Evolutionary conservation across 2,329 filamentous ascomycete genomes (phyloP).

Genomic region (Talaromyces sp.): DNA sequence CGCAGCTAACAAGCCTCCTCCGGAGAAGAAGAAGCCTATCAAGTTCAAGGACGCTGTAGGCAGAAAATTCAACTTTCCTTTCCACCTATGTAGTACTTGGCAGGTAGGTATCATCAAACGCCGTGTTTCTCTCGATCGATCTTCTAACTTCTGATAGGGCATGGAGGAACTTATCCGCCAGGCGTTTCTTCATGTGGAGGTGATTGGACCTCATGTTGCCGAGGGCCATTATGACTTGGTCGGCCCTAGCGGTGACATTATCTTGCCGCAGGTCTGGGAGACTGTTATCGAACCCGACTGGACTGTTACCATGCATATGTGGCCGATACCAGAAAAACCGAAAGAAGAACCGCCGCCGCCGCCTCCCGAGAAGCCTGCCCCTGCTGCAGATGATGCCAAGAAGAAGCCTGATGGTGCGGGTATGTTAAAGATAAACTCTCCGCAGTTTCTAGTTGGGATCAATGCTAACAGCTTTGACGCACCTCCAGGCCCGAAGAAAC

Average conservation of each 20-base stretch:
- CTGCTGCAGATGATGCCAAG: constrained; percentile 24
- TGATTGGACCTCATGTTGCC: constrained; percentile 70
- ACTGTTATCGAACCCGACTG: constrained; percentile 75
- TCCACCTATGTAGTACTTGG: constrained; percentile 79
- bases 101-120: constrained; percentile 50
- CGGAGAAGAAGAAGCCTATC: constrained; percentile 67
- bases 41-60: constrained; percentile 89
- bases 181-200: constrained; percentile 73
- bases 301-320: constrained; percentile 65
- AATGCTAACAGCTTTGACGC: background rate
- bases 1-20: constrained; percentile 36
- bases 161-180: constrained; percentile 86
- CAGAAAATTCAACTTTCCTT: constrained; percentile 89
- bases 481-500: constrained; percentile 28
- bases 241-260: constrained; percentile 75
- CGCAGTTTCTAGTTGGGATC: background rate
- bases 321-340: constrained; percentile 55
- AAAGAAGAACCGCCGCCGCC: constrained; percentile 33
- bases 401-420: constrained; percentile 30
- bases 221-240: constrained; percentile 77
- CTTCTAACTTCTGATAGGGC: constrained; percentile 50
- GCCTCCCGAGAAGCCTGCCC: constrained; percentile 19
- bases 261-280: constrained; percentile 77
- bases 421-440: constrained; percentile 18
- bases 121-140: background rate